These are phyloP conservation scores for Amyloporia xantha DNA, from an alignment of 768 basidiomycete species.

Conservation along the genomic window DNA sequence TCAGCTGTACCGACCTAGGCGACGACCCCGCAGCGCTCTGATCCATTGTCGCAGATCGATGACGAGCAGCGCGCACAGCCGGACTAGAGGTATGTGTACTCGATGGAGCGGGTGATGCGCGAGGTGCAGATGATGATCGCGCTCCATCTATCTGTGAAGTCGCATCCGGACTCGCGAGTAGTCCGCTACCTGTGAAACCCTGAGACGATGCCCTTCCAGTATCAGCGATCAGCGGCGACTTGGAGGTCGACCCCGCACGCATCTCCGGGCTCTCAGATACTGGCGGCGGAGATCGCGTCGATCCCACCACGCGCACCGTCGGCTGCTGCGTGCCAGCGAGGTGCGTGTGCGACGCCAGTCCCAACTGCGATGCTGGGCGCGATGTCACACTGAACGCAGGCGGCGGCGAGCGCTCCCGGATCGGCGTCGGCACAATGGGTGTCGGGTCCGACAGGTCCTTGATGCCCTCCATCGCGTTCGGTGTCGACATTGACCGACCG, in stretches of 20 bases:
- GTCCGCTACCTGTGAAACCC: conserved; percentile 22
- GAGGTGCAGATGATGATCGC: background rate
- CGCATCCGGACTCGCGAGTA: conserved; percentile 3
- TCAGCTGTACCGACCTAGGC: too few species aligned
- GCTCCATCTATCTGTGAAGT: background rate
- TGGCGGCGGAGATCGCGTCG: background rate
- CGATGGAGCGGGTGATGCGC: conserved; percentile 1
- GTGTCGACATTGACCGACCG: conserved; percentile 19
- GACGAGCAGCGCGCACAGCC: background rate
- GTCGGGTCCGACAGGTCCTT: conserved; percentile 16
- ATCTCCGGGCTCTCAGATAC: background rate
- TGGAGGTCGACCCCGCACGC: background rate
- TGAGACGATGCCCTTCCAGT: conserved; percentile 6
- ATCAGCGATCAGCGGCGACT: conserved; percentile 15
- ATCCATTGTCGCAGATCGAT: background rate
- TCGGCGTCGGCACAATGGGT: conserved; percentile 26
- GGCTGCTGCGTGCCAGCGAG: background rate
- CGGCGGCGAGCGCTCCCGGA: conserved; percentile 25
- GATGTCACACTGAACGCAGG: conserved; percentile 31
- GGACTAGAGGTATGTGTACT: background rate
- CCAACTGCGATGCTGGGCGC: conserved; percentile 25
- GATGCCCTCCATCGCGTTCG: conserved; percentile 22
- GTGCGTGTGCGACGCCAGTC: conserved; percentile 9
- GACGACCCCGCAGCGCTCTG: background rate
- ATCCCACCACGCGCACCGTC: background rate